These are phyloP conservation scores for Euptelea pleiosperma DNA, from an alignment of 164 flowering plant species.

Conservation along the genomic window DNA sequence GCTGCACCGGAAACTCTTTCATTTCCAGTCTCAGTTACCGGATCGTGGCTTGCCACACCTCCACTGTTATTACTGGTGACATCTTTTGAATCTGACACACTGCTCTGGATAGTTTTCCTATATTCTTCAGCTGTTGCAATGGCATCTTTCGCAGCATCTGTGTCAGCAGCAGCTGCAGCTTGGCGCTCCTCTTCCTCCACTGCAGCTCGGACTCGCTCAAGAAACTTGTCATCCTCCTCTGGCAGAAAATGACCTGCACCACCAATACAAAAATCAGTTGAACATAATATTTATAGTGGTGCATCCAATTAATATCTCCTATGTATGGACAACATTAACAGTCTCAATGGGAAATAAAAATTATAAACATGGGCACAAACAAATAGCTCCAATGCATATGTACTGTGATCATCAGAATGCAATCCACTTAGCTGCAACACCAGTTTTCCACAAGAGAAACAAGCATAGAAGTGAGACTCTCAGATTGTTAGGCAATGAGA, in stretches of 20 bases:
- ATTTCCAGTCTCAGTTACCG: slow-evolving; percentile 18
- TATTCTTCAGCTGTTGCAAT: slow-evolving; percentile 82
- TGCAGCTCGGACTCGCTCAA: slow-evolving; percentile 86
- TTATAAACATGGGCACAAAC: not conserved
- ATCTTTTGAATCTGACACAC: slow-evolving; percentile 28
- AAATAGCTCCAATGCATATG: not conserved
- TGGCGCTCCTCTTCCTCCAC: slow-evolving; percentile 98
- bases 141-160: slow-evolving; percentile 84
- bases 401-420: not conserved
- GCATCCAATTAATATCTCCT: slow-evolving; percentile 1
- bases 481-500: too few species aligned
- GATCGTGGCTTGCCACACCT: slow-evolving; percentile 18
- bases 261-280: not conserved
- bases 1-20: slow-evolving; percentile 10
- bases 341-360: not conserved
- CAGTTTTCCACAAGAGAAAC: not conserved
- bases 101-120: slow-evolving; percentile 38
- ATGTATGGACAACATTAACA: not conserved
- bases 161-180: slow-evolving; percentile 70
- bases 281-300: not conserved
- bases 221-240: slow-evolving; percentile 95
- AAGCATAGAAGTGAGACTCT: not conserved
- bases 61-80: slow-evolving; percentile 16
- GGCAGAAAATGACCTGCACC: slow-evolving; percentile 91
- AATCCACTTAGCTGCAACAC: not conserved